Percentiles rank a stretch among this genome's conserved stretches.
Evolutionary conservation across 2,329 filamentous ascomycete genomes (phyloP).

Genomic region (Corniculantispora saksenae): DNA sequence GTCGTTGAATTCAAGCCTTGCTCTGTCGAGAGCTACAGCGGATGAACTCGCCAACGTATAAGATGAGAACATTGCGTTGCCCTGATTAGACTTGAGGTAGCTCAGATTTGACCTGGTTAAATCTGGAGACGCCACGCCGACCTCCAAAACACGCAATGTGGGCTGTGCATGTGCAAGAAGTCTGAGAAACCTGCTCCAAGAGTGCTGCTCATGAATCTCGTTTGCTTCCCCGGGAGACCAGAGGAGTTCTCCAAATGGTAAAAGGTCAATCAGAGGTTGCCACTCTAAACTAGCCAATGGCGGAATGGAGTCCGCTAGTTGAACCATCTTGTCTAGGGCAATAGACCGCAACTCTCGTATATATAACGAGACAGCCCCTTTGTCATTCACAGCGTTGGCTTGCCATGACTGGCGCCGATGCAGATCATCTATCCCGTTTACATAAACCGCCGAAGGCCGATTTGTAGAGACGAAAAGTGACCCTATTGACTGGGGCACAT

Average conservation of each 20-base stretch:
- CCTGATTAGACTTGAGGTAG: neutral
- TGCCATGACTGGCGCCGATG: neutral
- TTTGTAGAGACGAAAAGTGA: neutral
- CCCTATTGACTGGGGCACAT: neutral
- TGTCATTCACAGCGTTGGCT: neutral
- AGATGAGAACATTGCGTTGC: neutral
- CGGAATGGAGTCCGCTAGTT: neutral
- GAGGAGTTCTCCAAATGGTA: neutral
- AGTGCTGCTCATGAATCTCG: neutral
- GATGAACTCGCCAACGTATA: neutral
- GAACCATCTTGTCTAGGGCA: neutral
- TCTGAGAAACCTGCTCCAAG: neutral
- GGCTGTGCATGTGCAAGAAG: neutral
- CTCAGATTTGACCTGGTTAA: neutral
- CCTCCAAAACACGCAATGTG: neutral
- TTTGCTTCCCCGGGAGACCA: neutral
- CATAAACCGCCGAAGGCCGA: neutral
- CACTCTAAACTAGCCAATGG: conserved; percentile 1
- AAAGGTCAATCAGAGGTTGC: neutral
- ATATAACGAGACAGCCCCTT: neutral
- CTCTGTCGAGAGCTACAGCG: neutral
- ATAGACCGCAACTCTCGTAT: neutral
- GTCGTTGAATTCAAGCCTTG: neutral
- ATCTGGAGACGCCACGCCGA: neutral
- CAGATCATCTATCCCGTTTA: neutral